Evolutionary conservation across 2,329 filamentous ascomycete genomes (phyloP).

Genomic region (Fusarium sp.): DNA sequence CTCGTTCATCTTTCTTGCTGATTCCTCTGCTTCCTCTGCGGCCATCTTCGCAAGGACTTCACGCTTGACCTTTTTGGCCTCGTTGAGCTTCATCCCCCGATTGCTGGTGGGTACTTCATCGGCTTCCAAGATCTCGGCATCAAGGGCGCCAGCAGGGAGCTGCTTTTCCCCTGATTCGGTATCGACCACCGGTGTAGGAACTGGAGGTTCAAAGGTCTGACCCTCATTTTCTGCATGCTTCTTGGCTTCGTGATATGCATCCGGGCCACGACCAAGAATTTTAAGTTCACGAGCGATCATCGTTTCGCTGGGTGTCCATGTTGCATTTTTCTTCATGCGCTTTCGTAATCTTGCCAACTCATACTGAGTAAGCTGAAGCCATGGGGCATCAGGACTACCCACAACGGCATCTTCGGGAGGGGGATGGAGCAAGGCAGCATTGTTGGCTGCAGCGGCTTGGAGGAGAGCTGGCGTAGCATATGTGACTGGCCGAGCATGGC

Average conservation of each 20-base stretch:
- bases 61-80: conserved; percentile 80
- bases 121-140: conserved; percentile 66
- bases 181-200: conserved; percentile 58
- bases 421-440: conserved; percentile 63
- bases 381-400: conserved; percentile 72
- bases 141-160: conserved; percentile 71
- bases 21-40: conserved; percentile 72
- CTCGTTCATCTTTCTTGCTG: conserved; percentile 65
- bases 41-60: conserved; percentile 73
- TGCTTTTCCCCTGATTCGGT: conserved; percentile 65
- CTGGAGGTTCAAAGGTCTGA: conserved; percentile 66
- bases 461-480: conserved; percentile 54
- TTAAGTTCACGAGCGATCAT: conserved; percentile 87
- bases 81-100: conserved; percentile 82
- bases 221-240: conserved; percentile 76
- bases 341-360: conserved; percentile 79
- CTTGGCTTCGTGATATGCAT: conserved; percentile 72
- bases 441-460: conserved; percentile 57
- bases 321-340: conserved; percentile 91
- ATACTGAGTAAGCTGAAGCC: conserved; percentile 74
- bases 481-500: conserved; percentile 51
- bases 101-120: conserved; percentile 77
- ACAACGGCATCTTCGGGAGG: conserved; percentile 71
- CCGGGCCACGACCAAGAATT: conserved; percentile 74
- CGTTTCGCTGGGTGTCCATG: conserved; percentile 86